Base-by-base conservation (phyloP, 768 basidiomycete species). In the Podaxis rugospora region DNA sequence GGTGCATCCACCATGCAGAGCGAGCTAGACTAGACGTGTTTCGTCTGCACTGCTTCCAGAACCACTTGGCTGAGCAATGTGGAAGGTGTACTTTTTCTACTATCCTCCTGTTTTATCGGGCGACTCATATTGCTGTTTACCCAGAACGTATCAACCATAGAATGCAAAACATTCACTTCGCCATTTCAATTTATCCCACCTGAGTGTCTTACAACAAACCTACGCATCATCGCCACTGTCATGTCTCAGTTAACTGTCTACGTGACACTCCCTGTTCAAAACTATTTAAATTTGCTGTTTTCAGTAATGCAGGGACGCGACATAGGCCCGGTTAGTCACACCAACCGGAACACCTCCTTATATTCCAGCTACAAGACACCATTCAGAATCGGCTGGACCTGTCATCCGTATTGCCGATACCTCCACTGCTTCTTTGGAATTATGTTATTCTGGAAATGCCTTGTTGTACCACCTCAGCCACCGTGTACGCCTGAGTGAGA, bases 211-310 rank as follows among this genome's bases (percentile, higher is more conserved):
- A 18, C 50, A 51, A n/a, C 57, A 59, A 49, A 58, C 21, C 57
- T 51, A 58, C 57, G 57, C 50, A 51, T 16, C 50, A 59, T 59
- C 57, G 18, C 57, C 57, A 59, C 57, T 35, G 51, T 42, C 37
- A 44, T 14, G 50, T 59, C 57, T 59, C 50, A 25, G 57, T 42
- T 59, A 52, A 21, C 27, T 16, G 39, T 32, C 11, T 51, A 27
- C 37, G 5, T 59, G 57, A 39, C 39, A 11, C 28, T 9, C 37
- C 49, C 37, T 5, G 27, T 23, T 47, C 46, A 46, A 27, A 44
- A 27, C 23, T 10, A 44, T 51, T 47, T n/a, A 10, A 7, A 27
- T 25, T 37, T 55, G n/a, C 55, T 56, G 39, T 36, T 59, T 39
- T 42, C 40, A 18, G 50, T 42, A 51, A 51, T 16, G 37, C 25